These are phyloP conservation scores for Alternaria ethzedia DNA, from an alignment of 2,329 filamentous ascomycete genomes.

Conservation along the genomic window DNA sequence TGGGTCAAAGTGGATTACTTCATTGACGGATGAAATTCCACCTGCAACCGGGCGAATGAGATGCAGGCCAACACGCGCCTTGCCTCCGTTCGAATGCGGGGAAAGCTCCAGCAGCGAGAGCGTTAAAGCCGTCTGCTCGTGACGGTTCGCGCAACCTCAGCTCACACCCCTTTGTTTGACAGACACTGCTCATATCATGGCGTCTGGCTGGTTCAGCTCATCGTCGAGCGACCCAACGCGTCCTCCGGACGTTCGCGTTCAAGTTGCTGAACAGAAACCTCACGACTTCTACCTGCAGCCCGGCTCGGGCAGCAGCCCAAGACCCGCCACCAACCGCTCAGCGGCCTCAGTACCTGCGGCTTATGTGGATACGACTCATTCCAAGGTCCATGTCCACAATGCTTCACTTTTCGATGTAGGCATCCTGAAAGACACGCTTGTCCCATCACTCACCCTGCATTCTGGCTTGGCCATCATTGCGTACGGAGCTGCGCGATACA, in stretches of 20 bases:
- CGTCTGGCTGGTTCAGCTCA: constrained; percentile 38
- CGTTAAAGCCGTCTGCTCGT: constrained; percentile 12
- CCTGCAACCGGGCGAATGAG: constrained; percentile 11
- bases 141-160: constrained; percentile 3
- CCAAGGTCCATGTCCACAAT: constrained; percentile 39
- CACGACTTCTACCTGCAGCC: constrained; percentile 42
- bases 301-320: constrained; percentile 27
- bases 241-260: constrained; percentile 40
- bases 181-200: constrained; percentile 21
- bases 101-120: constrained; percentile 23
- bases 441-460: constrained; percentile 63
- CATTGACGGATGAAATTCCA: neutral
- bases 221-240: constrained; percentile 24
- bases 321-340: constrained; percentile 7
- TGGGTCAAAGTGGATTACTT: constrained; percentile 1
- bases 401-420: constrained; percentile 53
- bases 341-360: neutral
- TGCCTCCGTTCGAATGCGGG: constrained; percentile 28
- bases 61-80: constrained; percentile 6
- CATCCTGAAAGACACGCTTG: constrained; percentile 60
- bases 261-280: constrained; percentile 39
- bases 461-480: constrained; percentile 59
- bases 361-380: constrained; percentile 40
- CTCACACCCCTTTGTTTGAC: constrained; percentile 2
- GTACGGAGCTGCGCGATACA: constrained; percentile 60